Conservation (phyloP, 2,329 filamentous ascomycete genomes). For the Hypoxylon sp. region DNA sequence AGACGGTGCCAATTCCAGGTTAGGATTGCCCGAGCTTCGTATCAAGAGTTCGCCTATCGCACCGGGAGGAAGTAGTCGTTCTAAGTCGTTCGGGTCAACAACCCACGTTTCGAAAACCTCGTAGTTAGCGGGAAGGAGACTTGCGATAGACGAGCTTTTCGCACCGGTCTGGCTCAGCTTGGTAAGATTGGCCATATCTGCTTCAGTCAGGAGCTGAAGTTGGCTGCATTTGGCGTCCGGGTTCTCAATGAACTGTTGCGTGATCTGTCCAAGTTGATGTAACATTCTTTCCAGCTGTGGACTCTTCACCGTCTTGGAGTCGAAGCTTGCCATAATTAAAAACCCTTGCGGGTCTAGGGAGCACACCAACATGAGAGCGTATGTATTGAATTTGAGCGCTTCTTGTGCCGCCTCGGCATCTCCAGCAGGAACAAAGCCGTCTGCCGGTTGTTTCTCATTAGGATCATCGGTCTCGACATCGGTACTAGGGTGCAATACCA, state of each 20-base stretch:
- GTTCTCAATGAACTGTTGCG: constrained; percentile 62
- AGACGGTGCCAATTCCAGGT: constrained; percentile 45
- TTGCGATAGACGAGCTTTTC: constrained; percentile 40
- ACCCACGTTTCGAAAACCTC: constrained; percentile 55
- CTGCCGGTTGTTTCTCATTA: constrained; percentile 58
- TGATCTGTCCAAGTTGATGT: constrained; percentile 64
- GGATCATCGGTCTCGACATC: constrained; percentile 48
- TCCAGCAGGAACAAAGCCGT: constrained; percentile 66
- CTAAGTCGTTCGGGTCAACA: constrained; percentile 54
- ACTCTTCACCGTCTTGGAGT: constrained; percentile 69
- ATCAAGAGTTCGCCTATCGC: constrained; percentile 61
- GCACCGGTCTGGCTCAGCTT: constrained; percentile 48
- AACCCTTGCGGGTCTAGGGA: constrained; percentile 69
- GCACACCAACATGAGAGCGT: constrained; percentile 75
- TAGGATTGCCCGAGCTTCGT: constrained; percentile 49
- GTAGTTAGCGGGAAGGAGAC: constrained; percentile 44
- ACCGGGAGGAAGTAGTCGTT: constrained; percentile 57
- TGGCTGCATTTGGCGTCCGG: constrained; percentile 52
- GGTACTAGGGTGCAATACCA: constrained; percentile 66
- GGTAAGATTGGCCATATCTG: constrained; percentile 54
- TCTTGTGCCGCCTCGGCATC: constrained; percentile 70
- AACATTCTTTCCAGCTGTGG: constrained; percentile 67
- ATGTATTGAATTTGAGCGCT: constrained; percentile 70
- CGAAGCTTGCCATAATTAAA: constrained; percentile 73
- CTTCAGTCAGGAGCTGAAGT: constrained; percentile 53